A percentile compares a stretch with the other conserved stretches of the same genome.
Conservation (phyloP, 2,329 filamentous ascomycete genomes). For the Colletotrichum scovillei region DNA sequence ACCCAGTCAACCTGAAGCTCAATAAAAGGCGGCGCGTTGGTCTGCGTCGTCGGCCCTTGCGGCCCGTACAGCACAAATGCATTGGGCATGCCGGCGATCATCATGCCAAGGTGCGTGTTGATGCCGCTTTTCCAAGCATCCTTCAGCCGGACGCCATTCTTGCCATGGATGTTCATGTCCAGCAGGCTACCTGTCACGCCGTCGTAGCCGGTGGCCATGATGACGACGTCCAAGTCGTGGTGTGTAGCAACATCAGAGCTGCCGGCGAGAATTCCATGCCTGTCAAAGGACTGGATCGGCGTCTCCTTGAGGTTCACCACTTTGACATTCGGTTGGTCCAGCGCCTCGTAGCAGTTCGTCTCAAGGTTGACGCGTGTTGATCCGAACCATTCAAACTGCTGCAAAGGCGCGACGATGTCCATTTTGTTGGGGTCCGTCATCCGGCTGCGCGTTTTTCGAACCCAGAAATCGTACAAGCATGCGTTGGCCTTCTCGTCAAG, state of each 20-base stretch:
- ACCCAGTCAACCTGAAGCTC: too few relatives aligned
- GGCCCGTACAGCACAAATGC: too few relatives aligned
- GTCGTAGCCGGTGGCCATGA: conserved; percentile 40
- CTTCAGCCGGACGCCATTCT: neutral
- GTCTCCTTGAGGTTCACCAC: conserved; percentile 24
- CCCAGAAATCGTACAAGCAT: too few relatives aligned
- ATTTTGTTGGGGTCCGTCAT: conserved; percentile 26
- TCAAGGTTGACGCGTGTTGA: conserved; percentile 6
- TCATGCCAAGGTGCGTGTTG: too few relatives aligned
- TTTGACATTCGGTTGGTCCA: conserved; percentile 27
- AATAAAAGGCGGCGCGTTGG: too few relatives aligned
- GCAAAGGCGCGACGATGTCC: conserved; percentile 23
- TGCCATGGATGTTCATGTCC: conserved; percentile 39
- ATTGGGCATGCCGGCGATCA: too few relatives aligned
- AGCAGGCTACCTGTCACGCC: conserved; percentile 38
- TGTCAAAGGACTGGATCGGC: conserved; percentile 6
- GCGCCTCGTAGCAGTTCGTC: conserved; percentile 30
- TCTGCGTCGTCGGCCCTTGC: too few relatives aligned
- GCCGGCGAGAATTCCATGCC: neutral
- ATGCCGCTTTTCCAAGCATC: too few relatives aligned
- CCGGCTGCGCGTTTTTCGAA: neutral
- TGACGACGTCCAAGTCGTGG: conserved; percentile 27
- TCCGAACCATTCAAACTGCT: conserved; percentile 19
- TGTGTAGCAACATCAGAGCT: neutral
- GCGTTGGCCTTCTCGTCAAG: too few relatives aligned